A percentile compares a stretch with the other conserved stretches of the same genome.
phyloP scores from a whole-genome alignment of 768 basidiomycete species.

The Phylloporus sp. region DNA sequence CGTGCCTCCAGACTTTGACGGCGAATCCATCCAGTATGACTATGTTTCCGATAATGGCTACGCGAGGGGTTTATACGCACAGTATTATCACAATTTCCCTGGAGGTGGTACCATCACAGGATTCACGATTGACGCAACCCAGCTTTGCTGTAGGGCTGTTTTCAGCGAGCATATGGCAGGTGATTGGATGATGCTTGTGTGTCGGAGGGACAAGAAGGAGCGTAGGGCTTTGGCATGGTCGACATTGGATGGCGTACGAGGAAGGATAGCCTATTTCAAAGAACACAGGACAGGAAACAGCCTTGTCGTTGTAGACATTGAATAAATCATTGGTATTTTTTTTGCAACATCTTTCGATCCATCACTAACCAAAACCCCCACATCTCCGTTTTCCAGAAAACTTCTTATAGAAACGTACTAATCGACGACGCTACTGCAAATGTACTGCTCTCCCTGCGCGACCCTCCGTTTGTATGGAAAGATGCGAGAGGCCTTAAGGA shows the following conservation, averaged over 20 bases:
- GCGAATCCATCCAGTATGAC: background rate
- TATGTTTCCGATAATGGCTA: background rate
- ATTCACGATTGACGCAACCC: background rate
- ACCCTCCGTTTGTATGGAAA: constrained; percentile 53
- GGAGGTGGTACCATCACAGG: background rate
- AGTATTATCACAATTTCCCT: background rate
- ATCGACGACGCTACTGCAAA: constrained; percentile 55
- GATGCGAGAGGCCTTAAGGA: background rate
- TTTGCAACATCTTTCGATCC: constrained; percentile 26
- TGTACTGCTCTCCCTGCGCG: constrained; percentile 55
- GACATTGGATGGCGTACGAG: background rate
- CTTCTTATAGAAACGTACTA: constrained; percentile 52
- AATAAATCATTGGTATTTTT: too few species aligned
- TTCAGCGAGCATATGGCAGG: background rate
- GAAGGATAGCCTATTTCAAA: background rate
- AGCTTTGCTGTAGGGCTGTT: background rate
- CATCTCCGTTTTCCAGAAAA: constrained; percentile 72
- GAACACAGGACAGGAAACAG: background rate
- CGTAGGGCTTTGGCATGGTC: background rate
- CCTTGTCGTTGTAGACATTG: background rate
- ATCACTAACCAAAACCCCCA: constrained; percentile 33
- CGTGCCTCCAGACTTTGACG: background rate
- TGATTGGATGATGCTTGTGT: background rate
- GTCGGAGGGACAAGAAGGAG: too few species aligned
- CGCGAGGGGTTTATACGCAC: background rate